Conservation (phyloP, 495 filamentous ascomycete genomes). For the Staphylotrichum longicolle region DNA sequence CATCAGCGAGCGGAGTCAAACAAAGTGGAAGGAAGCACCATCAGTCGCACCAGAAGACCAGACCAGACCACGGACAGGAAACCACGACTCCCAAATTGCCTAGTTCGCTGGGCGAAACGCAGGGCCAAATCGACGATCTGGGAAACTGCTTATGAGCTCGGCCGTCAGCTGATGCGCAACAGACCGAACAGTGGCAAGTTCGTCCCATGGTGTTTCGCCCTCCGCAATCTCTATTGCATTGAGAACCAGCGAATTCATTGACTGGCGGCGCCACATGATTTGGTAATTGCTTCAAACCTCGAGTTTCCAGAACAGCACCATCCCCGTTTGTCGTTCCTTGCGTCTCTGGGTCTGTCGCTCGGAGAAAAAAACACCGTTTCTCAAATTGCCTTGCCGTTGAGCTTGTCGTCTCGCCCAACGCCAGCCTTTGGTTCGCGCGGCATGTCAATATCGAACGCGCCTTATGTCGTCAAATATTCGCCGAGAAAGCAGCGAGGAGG, state of each 20-base stretch:
- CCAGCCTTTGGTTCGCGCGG: conserved; percentile 22
- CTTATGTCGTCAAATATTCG: conserved; percentile 36
- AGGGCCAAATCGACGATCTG: no score
- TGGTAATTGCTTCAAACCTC: not conserved
- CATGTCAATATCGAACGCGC: conserved; percentile 25
- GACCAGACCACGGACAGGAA: not conserved
- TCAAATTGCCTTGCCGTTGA: conserved; percentile 20
- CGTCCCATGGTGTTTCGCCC: conserved; percentile 5
- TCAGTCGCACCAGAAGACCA: no score
- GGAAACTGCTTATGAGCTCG: no score
- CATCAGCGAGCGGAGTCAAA: not conserved
- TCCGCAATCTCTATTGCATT: conserved; percentile 34
- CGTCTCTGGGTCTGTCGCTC: not conserved
- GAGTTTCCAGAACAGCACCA: not conserved
- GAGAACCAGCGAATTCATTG: conserved; percentile 23
- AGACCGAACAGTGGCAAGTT: conserved; percentile 7
- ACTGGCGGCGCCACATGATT: conserved; percentile 30
- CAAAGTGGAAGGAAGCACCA: no score
- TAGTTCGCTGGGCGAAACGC: no score
- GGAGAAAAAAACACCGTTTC: conserved; percentile 16
- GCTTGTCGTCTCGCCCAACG: conserved; percentile 11
- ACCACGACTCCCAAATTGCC: no score
- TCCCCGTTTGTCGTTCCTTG: not conserved
- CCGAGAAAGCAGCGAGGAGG: conserved; percentile 36
- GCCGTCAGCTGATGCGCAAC: no score